These are phyloP conservation scores for Exophiala dermatitidis DNA, from an alignment of 2,329 filamentous ascomycete genomes.

Conservation along the genomic window DNA sequence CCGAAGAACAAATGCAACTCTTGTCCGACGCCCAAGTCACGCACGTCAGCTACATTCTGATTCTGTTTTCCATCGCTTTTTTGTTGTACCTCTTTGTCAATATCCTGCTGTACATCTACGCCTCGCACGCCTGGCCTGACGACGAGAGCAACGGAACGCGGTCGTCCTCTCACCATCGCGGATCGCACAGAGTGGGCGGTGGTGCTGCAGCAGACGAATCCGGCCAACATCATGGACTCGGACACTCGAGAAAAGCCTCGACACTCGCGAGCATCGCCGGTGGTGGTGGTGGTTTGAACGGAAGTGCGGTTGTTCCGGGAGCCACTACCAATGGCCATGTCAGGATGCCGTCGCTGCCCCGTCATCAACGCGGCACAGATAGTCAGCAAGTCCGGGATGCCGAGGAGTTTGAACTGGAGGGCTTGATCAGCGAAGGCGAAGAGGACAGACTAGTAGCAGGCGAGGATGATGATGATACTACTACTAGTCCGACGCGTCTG, in stretches of 20 bases:
- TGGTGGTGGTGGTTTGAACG: too few relatives aligned
- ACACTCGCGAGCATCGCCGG: too few relatives aligned
- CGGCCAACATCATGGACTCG: background rate
- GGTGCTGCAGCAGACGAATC: too few relatives aligned
- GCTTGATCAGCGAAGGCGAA: slow-evolving; percentile 82
- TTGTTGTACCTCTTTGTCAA: slow-evolving; percentile 85
- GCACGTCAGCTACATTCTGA: slow-evolving; percentile 85
- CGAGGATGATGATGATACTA: background rate
- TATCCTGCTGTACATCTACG: slow-evolving; percentile 78
- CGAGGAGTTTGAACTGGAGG: slow-evolving; percentile 89
- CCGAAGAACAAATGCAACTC: slow-evolving; percentile 87
- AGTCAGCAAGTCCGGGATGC: slow-evolving; percentile 62
- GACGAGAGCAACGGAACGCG: slow-evolving; percentile 25
- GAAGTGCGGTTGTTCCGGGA: background rate
- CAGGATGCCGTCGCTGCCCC: slow-evolving; percentile 1
- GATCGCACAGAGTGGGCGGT: too few relatives aligned
- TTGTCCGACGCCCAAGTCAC: slow-evolving; percentile 68
- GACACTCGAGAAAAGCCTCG: slow-evolving; percentile 12
- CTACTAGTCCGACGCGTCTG: background rate
- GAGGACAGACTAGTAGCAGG: slow-evolving; percentile 39
- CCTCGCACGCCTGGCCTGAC: slow-evolving; percentile 51
- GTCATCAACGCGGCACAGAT: slow-evolving; percentile 21
- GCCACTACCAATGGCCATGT: slow-evolving; percentile 4
- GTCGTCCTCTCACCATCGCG: background rate
- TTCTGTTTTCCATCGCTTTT: slow-evolving; percentile 84